A percentile compares a stretch with the other conserved stretches of the same genome.
phyloP scores from a whole-genome alignment of 2,329 filamentous ascomycete genomes.

The Claviceps fusiformis region DNA sequence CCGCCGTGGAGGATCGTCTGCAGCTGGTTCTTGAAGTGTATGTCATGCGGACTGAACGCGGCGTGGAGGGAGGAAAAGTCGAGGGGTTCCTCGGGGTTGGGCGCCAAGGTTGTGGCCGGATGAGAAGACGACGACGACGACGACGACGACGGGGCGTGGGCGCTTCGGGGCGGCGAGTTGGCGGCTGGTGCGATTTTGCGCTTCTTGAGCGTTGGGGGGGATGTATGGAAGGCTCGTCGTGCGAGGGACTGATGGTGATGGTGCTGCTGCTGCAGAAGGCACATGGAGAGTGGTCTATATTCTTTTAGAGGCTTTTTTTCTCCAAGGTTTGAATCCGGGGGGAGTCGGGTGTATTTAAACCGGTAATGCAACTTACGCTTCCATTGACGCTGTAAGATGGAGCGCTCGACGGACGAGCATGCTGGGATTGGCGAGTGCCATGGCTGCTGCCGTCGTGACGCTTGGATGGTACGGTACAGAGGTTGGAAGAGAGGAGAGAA shows the following conservation, averaged over 20 bases:
- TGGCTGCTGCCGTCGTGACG: neutral
- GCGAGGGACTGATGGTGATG: neutral
- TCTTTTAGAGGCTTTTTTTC: no score
- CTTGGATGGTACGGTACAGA: neutral
- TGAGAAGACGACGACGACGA: constrained; percentile 6
- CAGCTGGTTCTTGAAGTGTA: constrained; percentile 30
- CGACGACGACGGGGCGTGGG: constrained; percentile 8
- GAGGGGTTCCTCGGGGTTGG: constrained; percentile 30
- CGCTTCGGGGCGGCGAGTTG: constrained; percentile 15
- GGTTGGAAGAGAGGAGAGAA: neutral
- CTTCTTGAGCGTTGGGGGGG: constrained; percentile 22
- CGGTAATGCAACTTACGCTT: constrained; percentile 9
- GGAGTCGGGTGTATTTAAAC: no score
- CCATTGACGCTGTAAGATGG: constrained; percentile 5
- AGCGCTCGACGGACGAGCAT: constrained; percentile 1
- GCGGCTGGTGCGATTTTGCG: constrained; percentile 20
- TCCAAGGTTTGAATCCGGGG: no score
- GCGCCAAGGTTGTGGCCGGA: constrained; percentile 9
- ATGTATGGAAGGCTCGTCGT: constrained; percentile 15
- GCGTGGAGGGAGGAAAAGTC: constrained; percentile 35
- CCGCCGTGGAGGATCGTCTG: constrained; percentile 28
- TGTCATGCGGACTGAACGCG: constrained; percentile 27
- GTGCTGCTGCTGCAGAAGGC: neutral
- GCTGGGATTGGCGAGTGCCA: neutral
- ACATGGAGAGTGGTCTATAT: neutral